These are phyloP conservation scores for Hylodesmum podocarpum DNA, from an alignment of 306 rosid genomes.

Conservation along the genomic window DNA sequence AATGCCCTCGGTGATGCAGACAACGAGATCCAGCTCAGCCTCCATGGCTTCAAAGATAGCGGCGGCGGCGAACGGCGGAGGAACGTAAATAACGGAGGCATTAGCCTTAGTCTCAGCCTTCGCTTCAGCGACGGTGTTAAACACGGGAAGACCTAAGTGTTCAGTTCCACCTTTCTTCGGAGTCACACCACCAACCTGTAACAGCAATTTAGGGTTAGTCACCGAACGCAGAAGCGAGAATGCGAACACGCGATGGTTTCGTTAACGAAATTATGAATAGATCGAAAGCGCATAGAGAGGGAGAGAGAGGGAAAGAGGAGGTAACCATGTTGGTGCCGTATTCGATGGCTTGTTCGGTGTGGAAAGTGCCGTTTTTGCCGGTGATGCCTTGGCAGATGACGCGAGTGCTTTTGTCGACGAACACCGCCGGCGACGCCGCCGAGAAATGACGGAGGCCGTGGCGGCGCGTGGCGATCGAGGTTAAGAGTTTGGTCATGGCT, in stretches of 20 bases:
- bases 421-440: conserved; percentile 80
- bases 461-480: conserved; percentile 56
- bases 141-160: conserved; percentile 97
- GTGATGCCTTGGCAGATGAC: conserved; percentile 98
- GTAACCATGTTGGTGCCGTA: conserved; percentile 94
- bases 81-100: conserved; percentile 93
- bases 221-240: background rate
- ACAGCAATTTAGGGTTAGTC: background rate
- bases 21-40: conserved; percentile 94
- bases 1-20: conserved; percentile 98
- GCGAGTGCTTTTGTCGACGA: conserved; percentile 96
- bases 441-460: conserved; percentile 53
- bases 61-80: conserved; percentile 97
- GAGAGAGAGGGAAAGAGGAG: background rate
- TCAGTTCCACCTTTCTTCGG: conserved; percentile 99
- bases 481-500: conserved; percentile 54
- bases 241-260: background rate
- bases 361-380: conserved; percentile 93
- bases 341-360: conserved; percentile 96
- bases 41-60: conserved; percentile 93
- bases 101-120: conserved; percentile 94
- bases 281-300: background rate
- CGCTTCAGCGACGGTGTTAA: conserved; percentile 92
- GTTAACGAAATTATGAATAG: background rate
- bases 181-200: conserved; percentile 80